phyloP scores from a whole-genome alignment of 176 grass and related monocot genomes.

The Zoysia pacifica region DNA sequence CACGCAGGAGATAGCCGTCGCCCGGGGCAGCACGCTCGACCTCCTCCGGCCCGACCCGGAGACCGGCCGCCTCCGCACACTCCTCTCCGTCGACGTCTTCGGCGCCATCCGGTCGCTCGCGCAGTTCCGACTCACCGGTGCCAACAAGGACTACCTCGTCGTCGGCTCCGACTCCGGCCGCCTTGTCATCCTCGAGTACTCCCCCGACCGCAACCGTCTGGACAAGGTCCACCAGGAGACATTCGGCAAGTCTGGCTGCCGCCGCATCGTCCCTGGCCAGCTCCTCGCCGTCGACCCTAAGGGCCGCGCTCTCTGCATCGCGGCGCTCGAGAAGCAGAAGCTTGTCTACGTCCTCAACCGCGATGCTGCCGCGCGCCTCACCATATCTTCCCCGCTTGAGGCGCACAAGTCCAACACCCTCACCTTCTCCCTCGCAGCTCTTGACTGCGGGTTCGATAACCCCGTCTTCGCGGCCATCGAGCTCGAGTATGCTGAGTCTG shows the following conservation, averaged over 20 bases:
- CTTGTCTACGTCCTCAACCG: constrained; percentile 94
- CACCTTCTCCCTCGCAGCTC: constrained; percentile 74
- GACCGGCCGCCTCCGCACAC: constrained; percentile 68
- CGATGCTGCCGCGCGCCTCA: constrained; percentile 73
- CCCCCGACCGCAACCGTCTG: constrained; percentile 74
- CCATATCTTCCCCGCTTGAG: constrained; percentile 94
- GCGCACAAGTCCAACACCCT: constrained; percentile 89
- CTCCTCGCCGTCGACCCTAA: constrained; percentile 90
- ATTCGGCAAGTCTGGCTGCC: constrained; percentile 93
- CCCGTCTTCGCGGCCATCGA: constrained; percentile 87
- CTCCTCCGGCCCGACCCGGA: constrained; percentile 82
- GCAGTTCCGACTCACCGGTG: constrained; percentile 94
- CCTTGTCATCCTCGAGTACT: constrained; percentile 96
- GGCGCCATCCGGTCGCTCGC: constrained; percentile 92
- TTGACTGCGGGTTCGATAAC: constrained; percentile 96
- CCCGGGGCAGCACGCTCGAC: constrained; percentile 68
- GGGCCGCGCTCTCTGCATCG: constrained; percentile 87
- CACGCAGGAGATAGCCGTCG: constrained; percentile 88
- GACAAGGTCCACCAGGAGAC: constrained; percentile 98
- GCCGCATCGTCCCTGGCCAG: constrained; percentile 92
- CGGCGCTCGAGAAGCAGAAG: constrained; percentile 96
- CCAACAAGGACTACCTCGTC: constrained; percentile 89
- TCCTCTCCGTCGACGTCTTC: constrained; percentile 93
- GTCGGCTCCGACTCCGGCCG: constrained; percentile 91
- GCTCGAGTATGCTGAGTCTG: constrained; percentile 88